Percentiles rank a stretch among this genome's conserved stretches.
Conservation (phyloP, 768 basidiomycete species). For the Tulasnella calospora region DNA sequence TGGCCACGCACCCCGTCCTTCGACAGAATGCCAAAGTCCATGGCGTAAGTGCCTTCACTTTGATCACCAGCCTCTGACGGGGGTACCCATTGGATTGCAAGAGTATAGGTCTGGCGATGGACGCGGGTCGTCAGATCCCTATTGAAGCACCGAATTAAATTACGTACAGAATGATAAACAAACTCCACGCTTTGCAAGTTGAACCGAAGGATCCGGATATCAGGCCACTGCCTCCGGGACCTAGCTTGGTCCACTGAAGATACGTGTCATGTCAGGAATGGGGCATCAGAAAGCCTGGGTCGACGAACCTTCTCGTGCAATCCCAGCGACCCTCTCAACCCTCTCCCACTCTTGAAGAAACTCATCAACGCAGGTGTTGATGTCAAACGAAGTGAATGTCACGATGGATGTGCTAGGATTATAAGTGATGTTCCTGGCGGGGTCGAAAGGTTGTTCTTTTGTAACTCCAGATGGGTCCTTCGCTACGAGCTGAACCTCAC, state of each 20-base stretch:
- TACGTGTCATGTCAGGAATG: slow-evolving; percentile 44
- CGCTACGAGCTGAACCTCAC: slow-evolving; percentile 75
- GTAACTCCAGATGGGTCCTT: not conserved
- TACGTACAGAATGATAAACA: slow-evolving; percentile 47
- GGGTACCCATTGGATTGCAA: slow-evolving; percentile 30
- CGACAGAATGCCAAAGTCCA: slow-evolving; percentile 13
- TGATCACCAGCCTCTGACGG: slow-evolving; percentile 31
- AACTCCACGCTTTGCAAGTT: slow-evolving; percentile 91
- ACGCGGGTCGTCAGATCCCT: not conserved
- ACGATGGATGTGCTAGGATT: slow-evolving; percentile 85
- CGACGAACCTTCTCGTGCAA: slow-evolving; percentile 72
- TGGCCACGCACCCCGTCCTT: not conserved
- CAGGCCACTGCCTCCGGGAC: slow-evolving; percentile 49
- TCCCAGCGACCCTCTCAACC: slow-evolving; percentile 90
- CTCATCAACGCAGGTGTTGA: slow-evolving; percentile 82
- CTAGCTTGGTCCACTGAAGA: slow-evolving; percentile 74
- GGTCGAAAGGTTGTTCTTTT: slow-evolving; percentile 53
- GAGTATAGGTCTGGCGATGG: slow-evolving; percentile 12
- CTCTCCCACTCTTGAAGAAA: slow-evolving; percentile 90
- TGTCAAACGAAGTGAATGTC: slow-evolving; percentile 79
- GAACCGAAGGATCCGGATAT: slow-evolving; percentile 79
- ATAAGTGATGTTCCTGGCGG: slow-evolving; percentile 82
- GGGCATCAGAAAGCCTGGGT: not conserved
- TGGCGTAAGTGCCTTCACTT: slow-evolving; percentile 34
- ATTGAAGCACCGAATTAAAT: not conserved